Evolutionary conservation across 345 rosid genomes (phyloP).

Genomic region (Alliaria petiolata): DNA sequence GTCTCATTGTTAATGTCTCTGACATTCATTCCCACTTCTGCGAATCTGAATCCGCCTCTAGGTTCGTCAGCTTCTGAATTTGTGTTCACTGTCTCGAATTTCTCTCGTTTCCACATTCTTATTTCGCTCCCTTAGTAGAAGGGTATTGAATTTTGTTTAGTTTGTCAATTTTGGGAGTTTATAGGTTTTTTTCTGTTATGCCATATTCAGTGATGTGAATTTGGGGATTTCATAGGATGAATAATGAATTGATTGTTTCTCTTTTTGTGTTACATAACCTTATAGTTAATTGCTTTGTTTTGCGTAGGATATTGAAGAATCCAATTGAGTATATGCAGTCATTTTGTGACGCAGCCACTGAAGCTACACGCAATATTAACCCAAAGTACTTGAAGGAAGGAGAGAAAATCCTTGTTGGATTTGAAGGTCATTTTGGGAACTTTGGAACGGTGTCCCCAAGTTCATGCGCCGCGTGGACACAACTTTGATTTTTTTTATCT

Average conservation of each 20-base stretch:
- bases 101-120: not conserved
- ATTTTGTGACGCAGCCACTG: slow-evolving; percentile 90
- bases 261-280: not conserved
- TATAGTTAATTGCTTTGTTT: not conserved
- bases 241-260: not conserved
- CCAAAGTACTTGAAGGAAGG: slow-evolving; percentile 83
- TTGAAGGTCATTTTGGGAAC: slow-evolving; percentile 96
- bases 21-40: slow-evolving; percentile 68
- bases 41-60: slow-evolving; percentile 50
- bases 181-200: not conserved
- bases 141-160: not conserved
- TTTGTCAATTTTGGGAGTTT: not conserved
- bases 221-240: not conserved
- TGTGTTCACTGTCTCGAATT: not conserved
- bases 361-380: slow-evolving; percentile 62
- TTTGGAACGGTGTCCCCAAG: slow-evolving; percentile 98
- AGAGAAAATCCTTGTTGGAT: slow-evolving; percentile 76
- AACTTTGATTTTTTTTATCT: slow-evolving; percentile 61
- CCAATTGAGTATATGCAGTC: slow-evolving; percentile 91
- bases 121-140: not conserved
- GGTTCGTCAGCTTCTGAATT: slow-evolving; percentile 29
- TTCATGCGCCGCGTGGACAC: slow-evolving; percentile 99
- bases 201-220: not conserved
- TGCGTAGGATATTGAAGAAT: slow-evolving; percentile 62
- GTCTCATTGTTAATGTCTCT: slow-evolving; percentile 86